Base-by-base conservation (phyloP, 129 eudicot species). In the Deinandra increscens region DNA sequence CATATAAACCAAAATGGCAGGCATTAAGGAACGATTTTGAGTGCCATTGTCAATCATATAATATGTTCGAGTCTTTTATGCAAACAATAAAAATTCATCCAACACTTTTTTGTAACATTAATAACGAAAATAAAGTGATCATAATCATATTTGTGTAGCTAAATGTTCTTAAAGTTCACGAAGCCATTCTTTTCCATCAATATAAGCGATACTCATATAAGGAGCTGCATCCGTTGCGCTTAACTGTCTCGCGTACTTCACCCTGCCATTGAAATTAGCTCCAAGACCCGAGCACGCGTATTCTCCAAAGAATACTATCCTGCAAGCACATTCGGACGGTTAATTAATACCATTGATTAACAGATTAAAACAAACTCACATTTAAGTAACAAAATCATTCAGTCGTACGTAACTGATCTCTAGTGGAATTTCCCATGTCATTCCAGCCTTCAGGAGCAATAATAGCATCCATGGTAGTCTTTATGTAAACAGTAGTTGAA, bases 391-490 rank as follows among this genome's bases (percentile, higher is more conserved):
- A 29, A 33, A 49, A 15, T 31, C 4, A 53, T 1, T 34, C 6
- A 68, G 10, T 0, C 59, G 12, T n/a, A n/a, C n/a, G n/a, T 77
- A 69, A 93, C 96, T 76, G 79, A 36, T 87, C 96, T 83, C 88
- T 81, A 46, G 86, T 44, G 20, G 86, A 38, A 70, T 92, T 95
- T 53, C 38, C 74, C 98, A 95, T 84, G 42, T 93, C 91, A 74
- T 93, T 81, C 98, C 98, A 93, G 8, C 98, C 96, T 10, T 89
- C 95, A 7, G 86, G 60, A 17, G 97, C 36, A 22, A 93, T 74
- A 15, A 89, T 83, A 4, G 60, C 72, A 7, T 90, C 73, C 97
- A 93, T 86, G 66, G 69, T 75, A 64, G 95, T 79, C 22, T 76
- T 81, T 9, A 88, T 29, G 66, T 81, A 93, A 5, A 93, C 78